These are phyloP conservation scores for Spergularia bocconei DNA, from an alignment of 148 eudicot species.

Conservation along the genomic window DNA sequence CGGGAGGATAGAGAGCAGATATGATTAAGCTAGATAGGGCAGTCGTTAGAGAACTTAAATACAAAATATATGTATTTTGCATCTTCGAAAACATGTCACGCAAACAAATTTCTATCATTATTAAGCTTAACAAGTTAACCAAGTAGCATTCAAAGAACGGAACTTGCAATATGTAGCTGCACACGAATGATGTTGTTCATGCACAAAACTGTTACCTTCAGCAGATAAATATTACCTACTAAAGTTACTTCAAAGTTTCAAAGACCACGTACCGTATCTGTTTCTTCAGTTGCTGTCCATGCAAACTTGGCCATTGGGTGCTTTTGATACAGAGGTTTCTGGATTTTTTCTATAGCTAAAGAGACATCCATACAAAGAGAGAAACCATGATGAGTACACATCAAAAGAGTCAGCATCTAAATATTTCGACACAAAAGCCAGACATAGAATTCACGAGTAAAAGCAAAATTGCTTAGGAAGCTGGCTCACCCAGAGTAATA, in stretches of 20 bases:
- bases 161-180: neutral
- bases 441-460: neutral
- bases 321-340: constrained; percentile 75
- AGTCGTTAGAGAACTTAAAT: neutral
- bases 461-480: constrained; percentile 1
- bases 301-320: constrained; percentile 92
- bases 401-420: neutral
- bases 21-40: neutral
- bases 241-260: neutral
- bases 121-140: neutral
- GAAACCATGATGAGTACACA: neutral
- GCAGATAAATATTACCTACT: neutral
- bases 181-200: neutral
- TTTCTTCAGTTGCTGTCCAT: constrained; percentile 80
- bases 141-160: neutral
- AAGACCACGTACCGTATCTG: constrained; percentile 63
- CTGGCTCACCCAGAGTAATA: constrained; percentile 57
- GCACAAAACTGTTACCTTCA: neutral
- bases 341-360: constrained; percentile 68
- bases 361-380: constrained; percentile 21
- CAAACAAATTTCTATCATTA: neutral
- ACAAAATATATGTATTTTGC: neutral
- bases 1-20: neutral
- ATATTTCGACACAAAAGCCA: neutral
- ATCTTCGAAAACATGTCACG: neutral